Evolutionary conservation across 805 yeast species (phyloP).

Genomic region (Blastobotrys terrestris): DNA sequence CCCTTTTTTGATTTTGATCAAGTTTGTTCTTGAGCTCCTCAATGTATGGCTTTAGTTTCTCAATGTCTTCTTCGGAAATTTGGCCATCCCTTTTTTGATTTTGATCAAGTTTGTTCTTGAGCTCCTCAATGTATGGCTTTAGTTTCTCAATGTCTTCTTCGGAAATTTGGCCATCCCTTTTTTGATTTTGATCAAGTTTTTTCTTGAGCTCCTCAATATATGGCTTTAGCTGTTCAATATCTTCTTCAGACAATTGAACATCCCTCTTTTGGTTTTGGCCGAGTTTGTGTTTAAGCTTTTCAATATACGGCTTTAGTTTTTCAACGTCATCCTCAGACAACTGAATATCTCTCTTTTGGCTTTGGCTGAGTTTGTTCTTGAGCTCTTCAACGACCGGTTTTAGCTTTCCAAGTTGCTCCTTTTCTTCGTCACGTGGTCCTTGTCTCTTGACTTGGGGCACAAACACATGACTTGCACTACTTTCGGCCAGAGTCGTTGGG

Average conservation of each 20-base stretch:
- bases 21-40: neutral
- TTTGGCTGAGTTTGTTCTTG: neutral
- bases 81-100: neutral
- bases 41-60: neutral
- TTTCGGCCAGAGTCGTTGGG: neutral
- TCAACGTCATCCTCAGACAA: neutral
- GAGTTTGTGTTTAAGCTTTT: neutral
- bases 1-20: neutral
- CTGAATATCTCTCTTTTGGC: neutral
- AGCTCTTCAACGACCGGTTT: neutral
- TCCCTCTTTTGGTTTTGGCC: neutral
- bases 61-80: neutral
- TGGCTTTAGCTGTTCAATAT: neutral
- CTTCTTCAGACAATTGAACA: neutral
- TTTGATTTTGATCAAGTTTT: neutral
- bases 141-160: neutral
- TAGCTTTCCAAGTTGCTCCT: neutral
- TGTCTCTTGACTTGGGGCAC: neutral
- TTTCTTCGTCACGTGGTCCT: neutral
- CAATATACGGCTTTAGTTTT: neutral
- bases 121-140: neutral
- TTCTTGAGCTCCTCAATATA: neutral
- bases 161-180: neutral
- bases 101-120: neutral
- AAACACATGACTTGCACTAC: neutral